Evolutionary conservation across 768 basidiomycete genomes (phyloP).

Genomic region (Boletus edulis): DNA sequence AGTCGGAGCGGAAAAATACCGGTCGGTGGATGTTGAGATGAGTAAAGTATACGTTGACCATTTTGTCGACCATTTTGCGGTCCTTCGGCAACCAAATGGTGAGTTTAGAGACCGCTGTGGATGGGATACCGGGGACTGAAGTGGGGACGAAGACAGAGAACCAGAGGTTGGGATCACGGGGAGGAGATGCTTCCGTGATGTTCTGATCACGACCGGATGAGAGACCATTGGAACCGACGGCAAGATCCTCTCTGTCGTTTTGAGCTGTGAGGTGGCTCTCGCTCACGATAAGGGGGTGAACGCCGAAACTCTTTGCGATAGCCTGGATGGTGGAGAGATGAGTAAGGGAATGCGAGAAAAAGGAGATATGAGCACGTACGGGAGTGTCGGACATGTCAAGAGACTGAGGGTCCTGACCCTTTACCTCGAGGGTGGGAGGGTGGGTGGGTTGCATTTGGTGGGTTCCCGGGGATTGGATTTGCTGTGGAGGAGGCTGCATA

Average conservation of each 20-base stretch:
- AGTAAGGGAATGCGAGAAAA: background rate
- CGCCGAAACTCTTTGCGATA: conserved; percentile 78
- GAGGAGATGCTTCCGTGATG: conserved; percentile 49
- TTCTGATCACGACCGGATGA: conserved; percentile 67
- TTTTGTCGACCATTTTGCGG: conserved; percentile 56
- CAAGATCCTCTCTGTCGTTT: conserved; percentile 69
- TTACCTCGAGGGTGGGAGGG: conserved; percentile 40
- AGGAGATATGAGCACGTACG: conserved; percentile 27
- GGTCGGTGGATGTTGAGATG: conserved; percentile 81
- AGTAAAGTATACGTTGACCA: conserved; percentile 71
- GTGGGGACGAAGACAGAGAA: conserved; percentile 50
- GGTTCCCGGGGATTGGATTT: conserved; percentile 30
- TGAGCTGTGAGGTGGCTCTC: conserved; percentile 54
- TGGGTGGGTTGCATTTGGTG: conserved; percentile 22
- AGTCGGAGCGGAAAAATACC: conserved; percentile 66
- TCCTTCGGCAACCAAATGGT: conserved; percentile 75
- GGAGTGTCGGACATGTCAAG: conserved; percentile 77
- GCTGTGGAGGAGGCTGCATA: conserved; percentile 37
- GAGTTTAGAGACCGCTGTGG: conserved; percentile 27
- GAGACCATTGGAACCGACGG: conserved; percentile 71
- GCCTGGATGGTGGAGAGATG: conserved; percentile 37
- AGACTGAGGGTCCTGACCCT: conserved; percentile 75
- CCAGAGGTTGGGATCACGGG: conserved; percentile 66
- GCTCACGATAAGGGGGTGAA: conserved; percentile 65
- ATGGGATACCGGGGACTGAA: conserved; percentile 34